These are phyloP conservation scores for Tuber calosporum DNA, from an alignment of 495 filamentous ascomycete genomes.

Conservation along the genomic window DNA sequence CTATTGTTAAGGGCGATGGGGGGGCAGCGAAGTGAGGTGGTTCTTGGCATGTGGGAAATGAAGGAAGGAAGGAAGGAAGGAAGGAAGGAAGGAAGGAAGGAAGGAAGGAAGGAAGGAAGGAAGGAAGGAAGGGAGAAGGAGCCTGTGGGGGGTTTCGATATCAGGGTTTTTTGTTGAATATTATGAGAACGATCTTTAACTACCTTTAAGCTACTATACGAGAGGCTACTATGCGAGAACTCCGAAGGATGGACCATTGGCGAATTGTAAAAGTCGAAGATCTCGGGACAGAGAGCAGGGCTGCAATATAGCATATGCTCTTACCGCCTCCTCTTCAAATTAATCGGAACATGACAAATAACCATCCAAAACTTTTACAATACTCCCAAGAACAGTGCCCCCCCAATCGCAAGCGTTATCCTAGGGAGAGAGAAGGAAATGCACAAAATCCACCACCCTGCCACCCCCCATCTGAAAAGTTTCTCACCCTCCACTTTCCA, in stretches of 20 bases:
- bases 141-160: neutral
- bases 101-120: no score
- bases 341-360: neutral
- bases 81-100: neutral
- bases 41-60: slow-evolving; percentile 10
- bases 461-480: no score
- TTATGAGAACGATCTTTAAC: neutral
- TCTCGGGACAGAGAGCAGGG: neutral
- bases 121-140: no score
- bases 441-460: neutral
- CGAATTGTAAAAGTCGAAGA: neutral
- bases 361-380: neutral
- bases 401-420: neutral
- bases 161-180: neutral
- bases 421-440: no score
- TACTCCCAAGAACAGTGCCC: neutral
- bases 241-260: neutral
- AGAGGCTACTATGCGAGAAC: neutral
- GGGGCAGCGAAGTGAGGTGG: slow-evolving; percentile 18
- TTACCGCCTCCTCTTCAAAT: neutral
- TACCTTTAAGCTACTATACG: neutral
- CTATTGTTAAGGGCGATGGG: slow-evolving; percentile 4
- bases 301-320: neutral
- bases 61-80: neutral
- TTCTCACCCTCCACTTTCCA: neutral